phyloP scores from a whole-genome alignment of 2,329 filamentous ascomycete species.

The Penicillium sp. region DNA sequence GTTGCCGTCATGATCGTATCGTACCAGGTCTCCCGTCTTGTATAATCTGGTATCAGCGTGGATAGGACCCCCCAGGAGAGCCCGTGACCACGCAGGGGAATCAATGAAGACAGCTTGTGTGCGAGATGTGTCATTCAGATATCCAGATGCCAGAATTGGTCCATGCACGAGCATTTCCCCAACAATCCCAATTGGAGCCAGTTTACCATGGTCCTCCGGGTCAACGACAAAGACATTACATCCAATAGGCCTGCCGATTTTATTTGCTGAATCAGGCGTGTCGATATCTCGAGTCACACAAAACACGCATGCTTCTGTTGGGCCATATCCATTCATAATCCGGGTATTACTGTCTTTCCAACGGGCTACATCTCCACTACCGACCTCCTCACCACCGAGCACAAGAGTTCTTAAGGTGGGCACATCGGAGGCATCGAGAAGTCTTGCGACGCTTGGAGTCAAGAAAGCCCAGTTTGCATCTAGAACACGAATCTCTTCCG shows the following conservation, averaged over 20 bases:
- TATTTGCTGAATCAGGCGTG: slow-evolving; percentile 22
- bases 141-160: slow-evolving; percentile 40
- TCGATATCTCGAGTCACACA: background rate
- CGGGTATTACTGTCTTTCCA: background rate
- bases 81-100: slow-evolving; percentile 31
- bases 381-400: background rate
- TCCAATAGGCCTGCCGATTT: slow-evolving; percentile 5
- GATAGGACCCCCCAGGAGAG: slow-evolving; percentile 21
- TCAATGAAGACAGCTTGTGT: slow-evolving; percentile 34
- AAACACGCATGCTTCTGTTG: slow-evolving; percentile 1
- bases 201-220: slow-evolving; percentile 29
- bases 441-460: background rate
- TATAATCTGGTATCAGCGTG: slow-evolving; percentile 18
- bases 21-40: slow-evolving; percentile 29
- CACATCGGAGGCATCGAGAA: background rate
- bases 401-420: background rate
- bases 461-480: background rate
- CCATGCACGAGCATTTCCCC: slow-evolving; percentile 49
- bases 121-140: slow-evolving; percentile 38
- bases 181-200: slow-evolving; percentile 42
- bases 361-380: slow-evolving; percentile 11
- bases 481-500: background rate
- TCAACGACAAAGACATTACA: slow-evolving; percentile 38
- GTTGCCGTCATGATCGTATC: slow-evolving; percentile 36
- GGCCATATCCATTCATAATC: slow-evolving; percentile 6